phyloP scores from a whole-genome alignment of 164 flowering plant genomes.

The Vitis labrusca region DNA sequence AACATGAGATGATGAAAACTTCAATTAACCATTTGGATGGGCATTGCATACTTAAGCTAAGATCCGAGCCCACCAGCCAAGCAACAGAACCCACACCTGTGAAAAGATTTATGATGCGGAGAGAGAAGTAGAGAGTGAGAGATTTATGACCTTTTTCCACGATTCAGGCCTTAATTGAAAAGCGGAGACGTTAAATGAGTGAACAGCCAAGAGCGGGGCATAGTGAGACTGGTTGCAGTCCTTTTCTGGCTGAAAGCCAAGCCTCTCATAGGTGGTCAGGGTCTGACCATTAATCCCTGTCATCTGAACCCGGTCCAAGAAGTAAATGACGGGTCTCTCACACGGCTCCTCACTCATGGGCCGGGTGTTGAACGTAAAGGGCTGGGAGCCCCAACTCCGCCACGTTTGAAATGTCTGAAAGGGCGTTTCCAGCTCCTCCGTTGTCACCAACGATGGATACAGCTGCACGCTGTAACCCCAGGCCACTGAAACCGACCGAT shows the following conservation, averaged over 20 bases:
- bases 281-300: conserved; percentile 9
- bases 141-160: conserved; percentile 48
- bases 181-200: conserved; percentile 36
- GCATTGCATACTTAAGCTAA: too few relatives aligned
- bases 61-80: too few relatives aligned
- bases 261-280: conserved; percentile 30
- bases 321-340: conserved; percentile 32
- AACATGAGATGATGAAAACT: too few relatives aligned
- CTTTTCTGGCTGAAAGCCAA: not conserved
- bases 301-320: conserved; percentile 34
- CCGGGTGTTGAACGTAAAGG: conserved; percentile 72
- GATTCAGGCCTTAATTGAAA: conserved; percentile 22
- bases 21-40: too few relatives aligned
- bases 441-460: conserved; percentile 39
- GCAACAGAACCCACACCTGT: too few relatives aligned
- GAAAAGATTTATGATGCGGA: too few relatives aligned
- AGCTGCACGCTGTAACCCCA: conserved; percentile 86
- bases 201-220: conserved; percentile 18
- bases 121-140: not conserved
- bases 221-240: conserved; percentile 23
- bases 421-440: conserved; percentile 53
- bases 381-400: conserved; percentile 45
- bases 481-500: conserved; percentile 73
- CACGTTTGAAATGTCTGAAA: conserved; percentile 66
- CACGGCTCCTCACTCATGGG: conserved; percentile 42